phyloP scores from a whole-genome alignment of 2,329 filamentous ascomycete genomes.

The Nannizziopsis barbatae region DNA sequence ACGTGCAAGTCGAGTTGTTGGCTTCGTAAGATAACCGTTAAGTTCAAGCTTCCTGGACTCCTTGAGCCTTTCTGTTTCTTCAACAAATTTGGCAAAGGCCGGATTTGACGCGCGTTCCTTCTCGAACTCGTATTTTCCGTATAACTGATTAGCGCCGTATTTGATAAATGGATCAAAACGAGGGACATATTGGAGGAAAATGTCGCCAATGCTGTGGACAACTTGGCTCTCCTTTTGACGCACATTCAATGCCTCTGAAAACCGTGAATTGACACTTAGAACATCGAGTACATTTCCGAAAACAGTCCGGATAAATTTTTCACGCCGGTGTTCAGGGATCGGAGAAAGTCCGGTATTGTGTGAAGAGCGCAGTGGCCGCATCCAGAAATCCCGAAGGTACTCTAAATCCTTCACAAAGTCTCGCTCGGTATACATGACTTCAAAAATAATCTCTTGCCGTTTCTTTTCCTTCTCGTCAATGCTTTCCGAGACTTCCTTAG shows the following conservation, averaged over 20 bases:
- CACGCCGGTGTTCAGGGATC: slow-evolving; percentile 75
- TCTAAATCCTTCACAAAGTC: slow-evolving; percentile 99
- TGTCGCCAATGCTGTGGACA: slow-evolving; percentile 80
- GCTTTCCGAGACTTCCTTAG: slow-evolving; percentile 84
- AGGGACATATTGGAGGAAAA: slow-evolving; percentile 84
- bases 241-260: slow-evolving; percentile 78
- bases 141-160: slow-evolving; percentile 90
- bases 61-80: slow-evolving; percentile 90
- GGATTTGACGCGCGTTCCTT: slow-evolving; percentile 82
- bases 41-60: slow-evolving; percentile 93
- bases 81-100: slow-evolving; percentile 79
- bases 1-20: slow-evolving; percentile 84
- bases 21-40: slow-evolving; percentile 95
- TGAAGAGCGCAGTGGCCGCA: slow-evolving; percentile 72
- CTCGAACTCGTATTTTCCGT: slow-evolving; percentile 96
- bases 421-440: slow-evolving; percentile 95
- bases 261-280: slow-evolving; percentile 75
- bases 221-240: slow-evolving; percentile 84
- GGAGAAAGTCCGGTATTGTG: slow-evolving; percentile 57
- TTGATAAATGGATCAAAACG: slow-evolving; percentile 92
- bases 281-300: slow-evolving; percentile 96
- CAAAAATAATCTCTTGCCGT: slow-evolving; percentile 93
- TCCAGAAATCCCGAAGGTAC: slow-evolving; percentile 97
- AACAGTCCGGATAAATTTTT: slow-evolving; percentile 84
- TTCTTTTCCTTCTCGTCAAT: slow-evolving; percentile 90